Percentiles rank a stretch among this genome's conserved stretches.
Conservation (phyloP, 345 rosid genomes). For the Populus nigra region DNA sequence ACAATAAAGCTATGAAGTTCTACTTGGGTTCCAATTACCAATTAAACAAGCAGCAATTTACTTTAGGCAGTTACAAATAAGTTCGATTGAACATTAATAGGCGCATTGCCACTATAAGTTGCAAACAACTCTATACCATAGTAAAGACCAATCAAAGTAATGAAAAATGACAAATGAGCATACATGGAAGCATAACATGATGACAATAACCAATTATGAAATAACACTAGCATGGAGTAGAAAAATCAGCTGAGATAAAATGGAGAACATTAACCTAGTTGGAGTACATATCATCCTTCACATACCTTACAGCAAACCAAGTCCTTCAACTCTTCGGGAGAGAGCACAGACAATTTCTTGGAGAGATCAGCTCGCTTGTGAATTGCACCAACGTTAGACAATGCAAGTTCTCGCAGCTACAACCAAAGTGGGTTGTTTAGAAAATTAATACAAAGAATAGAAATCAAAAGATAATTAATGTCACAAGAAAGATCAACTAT, state of each 20-base stretch:
- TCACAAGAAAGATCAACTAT: background rate
- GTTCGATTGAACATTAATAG: no score
- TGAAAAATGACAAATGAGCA: background rate
- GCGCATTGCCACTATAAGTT: no score
- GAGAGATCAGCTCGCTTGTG: conserved; percentile 88
- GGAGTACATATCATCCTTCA: conserved; percentile 6
- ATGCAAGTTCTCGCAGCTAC: conserved; percentile 81
- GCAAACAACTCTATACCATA: no score
- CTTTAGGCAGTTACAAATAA: no score
- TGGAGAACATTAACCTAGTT: background rate
- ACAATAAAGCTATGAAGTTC: no score
- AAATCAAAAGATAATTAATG: background rate
- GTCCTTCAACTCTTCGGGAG: conserved; percentile 77
- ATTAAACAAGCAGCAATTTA: no score
- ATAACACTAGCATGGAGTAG: background rate
- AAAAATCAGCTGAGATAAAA: background rate
- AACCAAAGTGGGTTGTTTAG: conserved; percentile 13
- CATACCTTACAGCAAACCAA: conserved; percentile 90
- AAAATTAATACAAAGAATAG: conserved; percentile 14
- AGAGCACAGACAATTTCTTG: conserved; percentile 72
- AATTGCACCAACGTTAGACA: conserved; percentile 79
- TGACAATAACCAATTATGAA: background rate
- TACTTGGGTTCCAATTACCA: no score
- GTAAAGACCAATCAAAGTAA: no score
- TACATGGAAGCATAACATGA: background rate